Base-by-base conservation (phyloP, 1,139 yeast species). In the Pichia sorboxylosa region DNA sequence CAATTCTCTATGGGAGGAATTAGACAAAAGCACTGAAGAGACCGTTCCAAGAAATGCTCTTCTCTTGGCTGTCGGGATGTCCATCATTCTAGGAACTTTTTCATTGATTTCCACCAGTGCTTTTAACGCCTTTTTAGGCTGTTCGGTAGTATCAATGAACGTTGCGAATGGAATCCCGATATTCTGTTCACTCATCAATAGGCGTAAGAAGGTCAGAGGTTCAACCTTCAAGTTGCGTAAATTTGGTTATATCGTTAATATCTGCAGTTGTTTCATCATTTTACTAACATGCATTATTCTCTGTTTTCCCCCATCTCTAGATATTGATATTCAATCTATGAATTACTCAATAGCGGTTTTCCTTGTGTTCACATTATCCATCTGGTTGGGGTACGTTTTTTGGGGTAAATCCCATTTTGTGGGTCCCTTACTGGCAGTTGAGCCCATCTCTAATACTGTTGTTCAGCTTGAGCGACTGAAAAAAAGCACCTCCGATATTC, bases 41-140 rank as follows among this genome's bases (percentile, higher is more conserved):
- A 71, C 68, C 39, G 74, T 80, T 17, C 94, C 94, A 1, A 73
- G 69, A 43, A 74, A 81, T 52, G 83, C 93, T 1, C 63, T 81
- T 29, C 57, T 75, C 36, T 59, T 82, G 29, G 74, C 85, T n/a
- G 77, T 78, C 66, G 64, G 59, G 1, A 69, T 78, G 6, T 73
- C 84, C 27, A 69, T 70, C 16, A 39, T 70, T 3, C 57, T 82
- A 24, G 82, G 85, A 3, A 52, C 73, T 13, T 60, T 80, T 26
- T 78, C 90, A 6, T 57, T 83, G 28, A 58, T 82, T 1, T 80
- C 92, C 0, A 61, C 73, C 3, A 70, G 85, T 5, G 92, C 93
- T 1, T 80, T 82, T 57, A 78, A 78, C 52, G 85, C 94, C 2
- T 82, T 82, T 51, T 70, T 83, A 59, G 92, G 94, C 0, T 78